Percentiles rank a stretch among this genome's conserved stretches.
Evolutionary conservation across 305 asterid genomes (phyloP).

Genomic region (Lippia alba): DNA sequence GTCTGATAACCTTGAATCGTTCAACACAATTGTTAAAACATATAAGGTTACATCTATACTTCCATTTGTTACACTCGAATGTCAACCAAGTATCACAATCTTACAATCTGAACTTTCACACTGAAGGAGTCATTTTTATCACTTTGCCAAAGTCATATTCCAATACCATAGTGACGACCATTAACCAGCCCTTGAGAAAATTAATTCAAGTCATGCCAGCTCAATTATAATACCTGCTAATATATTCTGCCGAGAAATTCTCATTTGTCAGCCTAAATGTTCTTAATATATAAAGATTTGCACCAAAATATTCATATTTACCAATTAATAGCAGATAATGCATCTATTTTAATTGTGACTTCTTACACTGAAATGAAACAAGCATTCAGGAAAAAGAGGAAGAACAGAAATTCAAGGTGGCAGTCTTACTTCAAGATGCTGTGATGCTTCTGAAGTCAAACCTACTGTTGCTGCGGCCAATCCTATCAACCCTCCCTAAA

Average conservation of each 20-base stretch:
- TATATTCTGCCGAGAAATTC: slow-evolving; percentile 9
- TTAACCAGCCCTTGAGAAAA: slow-evolving; percentile 13
- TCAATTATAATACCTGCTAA: slow-evolving; percentile 26
- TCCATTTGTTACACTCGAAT: not conserved
- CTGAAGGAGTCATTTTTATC: not conserved
- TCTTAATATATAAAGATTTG: slow-evolving; percentile 18
- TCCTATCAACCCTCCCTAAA: slow-evolving; percentile 96
- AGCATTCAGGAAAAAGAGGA: not conserved
- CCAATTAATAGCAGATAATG: slow-evolving; percentile 9
- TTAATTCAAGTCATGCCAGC: slow-evolving; percentile 26
- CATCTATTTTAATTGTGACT: not conserved
- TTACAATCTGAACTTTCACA: slow-evolving; percentile 7
- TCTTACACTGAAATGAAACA: not conserved
- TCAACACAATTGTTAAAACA: slow-evolving; percentile 14
- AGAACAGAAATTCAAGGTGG: not conserved
- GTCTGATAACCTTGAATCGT: slow-evolving; percentile 3
- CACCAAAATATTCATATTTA: not conserved
- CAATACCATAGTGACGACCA: not conserved
- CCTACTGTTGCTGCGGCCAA: slow-evolving; percentile 98
- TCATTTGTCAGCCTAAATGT: slow-evolving; percentile 15
- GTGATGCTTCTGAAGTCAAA: slow-evolving; percentile 89
- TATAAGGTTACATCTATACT: not conserved
- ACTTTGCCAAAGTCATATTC: slow-evolving; percentile 9
- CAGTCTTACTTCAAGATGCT: slow-evolving; percentile 88
- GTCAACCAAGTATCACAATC: not conserved